These are phyloP conservation scores for Bathelium albidoporum DNA, from an alignment of 495 filamentous ascomycete species.

Conservation along the genomic window DNA sequence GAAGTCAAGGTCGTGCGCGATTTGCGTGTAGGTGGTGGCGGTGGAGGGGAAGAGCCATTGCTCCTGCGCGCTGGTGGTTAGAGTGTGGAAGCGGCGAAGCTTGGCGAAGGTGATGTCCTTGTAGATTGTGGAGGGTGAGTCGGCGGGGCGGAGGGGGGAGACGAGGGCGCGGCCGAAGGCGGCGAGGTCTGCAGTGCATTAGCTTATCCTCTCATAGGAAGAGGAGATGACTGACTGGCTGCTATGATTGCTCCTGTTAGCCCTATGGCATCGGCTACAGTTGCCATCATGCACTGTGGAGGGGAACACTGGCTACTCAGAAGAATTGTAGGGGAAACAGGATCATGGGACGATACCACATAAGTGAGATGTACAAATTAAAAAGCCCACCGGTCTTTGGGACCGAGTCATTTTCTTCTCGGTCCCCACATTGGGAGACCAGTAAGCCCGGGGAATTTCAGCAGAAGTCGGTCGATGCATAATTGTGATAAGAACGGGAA, in stretches of 20 bases:
- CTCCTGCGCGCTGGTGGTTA: conserved; percentile 22
- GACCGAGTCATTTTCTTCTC: no score
- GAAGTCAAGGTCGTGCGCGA: conserved; percentile 38
- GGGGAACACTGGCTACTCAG: no score
- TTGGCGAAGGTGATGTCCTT: conserved; percentile 29
- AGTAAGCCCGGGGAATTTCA: no score
- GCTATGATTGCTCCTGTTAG: not conserved
- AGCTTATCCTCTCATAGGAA: not conserved
- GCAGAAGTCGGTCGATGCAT: no score
- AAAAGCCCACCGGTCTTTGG: no score
- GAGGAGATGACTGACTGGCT: not conserved
- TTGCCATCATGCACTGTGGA: no score
- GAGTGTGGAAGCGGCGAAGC: conserved; percentile 22
- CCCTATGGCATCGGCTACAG: not conserved
- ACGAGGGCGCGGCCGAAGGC: conserved; percentile 15
- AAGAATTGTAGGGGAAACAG: no score
- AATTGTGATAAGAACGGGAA: no score
- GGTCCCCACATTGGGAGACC: no score
- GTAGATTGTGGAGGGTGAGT: conserved; percentile 23
- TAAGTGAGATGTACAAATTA: no score
- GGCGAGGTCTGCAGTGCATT: conserved; percentile 1
- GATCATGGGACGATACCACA: no score
- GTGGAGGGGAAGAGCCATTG: conserved; percentile 32
- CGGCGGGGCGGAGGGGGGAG: conserved; percentile 21
- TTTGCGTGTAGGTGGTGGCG: conserved; percentile 36